Conservation (phyloP, 208 protist genomes). For the Strigomonas culicis region DNA sequence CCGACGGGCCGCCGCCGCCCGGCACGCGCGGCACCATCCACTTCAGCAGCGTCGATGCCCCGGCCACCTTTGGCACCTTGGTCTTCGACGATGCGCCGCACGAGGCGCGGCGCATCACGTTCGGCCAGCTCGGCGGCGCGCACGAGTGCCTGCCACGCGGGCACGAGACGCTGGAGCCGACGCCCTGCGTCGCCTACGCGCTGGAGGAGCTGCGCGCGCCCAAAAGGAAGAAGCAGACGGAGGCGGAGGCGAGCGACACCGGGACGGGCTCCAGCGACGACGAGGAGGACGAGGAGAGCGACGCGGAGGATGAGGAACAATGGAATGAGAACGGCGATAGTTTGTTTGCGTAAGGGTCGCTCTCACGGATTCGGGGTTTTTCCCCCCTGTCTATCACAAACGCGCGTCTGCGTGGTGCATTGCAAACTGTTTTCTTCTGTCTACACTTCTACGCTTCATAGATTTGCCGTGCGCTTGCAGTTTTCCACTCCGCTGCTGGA, state of each 20-base stretch:
- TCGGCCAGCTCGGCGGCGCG: neutral
- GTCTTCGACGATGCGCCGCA: constrained; percentile 33
- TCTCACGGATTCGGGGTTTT: too few species aligned
- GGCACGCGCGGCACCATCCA: constrained; percentile 38
- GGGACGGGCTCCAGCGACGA: neutral
- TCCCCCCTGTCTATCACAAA: too few species aligned
- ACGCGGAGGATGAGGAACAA: constrained; percentile 1
- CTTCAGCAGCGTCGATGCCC: constrained; percentile 77
- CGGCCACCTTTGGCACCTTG: constrained; percentile 76
- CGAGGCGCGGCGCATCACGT: constrained; percentile 11
- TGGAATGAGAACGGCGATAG: neutral
- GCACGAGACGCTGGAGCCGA: neutral
- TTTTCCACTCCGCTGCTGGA: neutral
- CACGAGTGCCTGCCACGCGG: constrained; percentile 8
- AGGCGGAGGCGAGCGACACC: neutral
- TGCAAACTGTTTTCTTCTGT: constrained; percentile 16
- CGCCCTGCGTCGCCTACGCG: constrained; percentile 34
- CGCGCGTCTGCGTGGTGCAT: too few species aligned
- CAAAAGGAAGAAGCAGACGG: neutral
- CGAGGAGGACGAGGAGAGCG: neutral
- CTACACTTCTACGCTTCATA: neutral
- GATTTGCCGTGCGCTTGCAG: neutral
- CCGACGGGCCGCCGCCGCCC: neutral
- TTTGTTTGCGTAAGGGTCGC: too few species aligned
- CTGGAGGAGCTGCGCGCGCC: constrained; percentile 7